Percentiles rank a stretch among this genome's conserved stretches.
These are phyloP conservation scores for Quambalaria eucalypti DNA, from an alignment of 1,284 basidiomycete genomes.

Conservation along the genomic window DNA sequence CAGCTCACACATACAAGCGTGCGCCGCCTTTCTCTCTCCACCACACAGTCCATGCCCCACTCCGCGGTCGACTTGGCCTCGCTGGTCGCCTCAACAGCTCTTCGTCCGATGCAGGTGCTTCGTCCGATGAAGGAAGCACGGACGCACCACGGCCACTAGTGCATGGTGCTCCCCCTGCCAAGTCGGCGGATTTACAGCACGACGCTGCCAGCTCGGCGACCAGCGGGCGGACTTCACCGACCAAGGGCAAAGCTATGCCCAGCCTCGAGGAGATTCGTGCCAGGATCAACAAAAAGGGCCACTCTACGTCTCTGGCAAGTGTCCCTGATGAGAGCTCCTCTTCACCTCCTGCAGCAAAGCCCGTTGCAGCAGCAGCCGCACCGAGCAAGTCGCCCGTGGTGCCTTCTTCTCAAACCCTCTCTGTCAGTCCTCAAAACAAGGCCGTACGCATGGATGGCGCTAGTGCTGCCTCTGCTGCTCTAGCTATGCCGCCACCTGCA, in stretches of 20 bases:
- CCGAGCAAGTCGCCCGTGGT: not conserved
- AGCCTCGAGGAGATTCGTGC: constrained; percentile 40
- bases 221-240: constrained; percentile 10
- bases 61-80: constrained; percentile 14
- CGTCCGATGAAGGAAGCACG: not conserved
- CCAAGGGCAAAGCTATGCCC: constrained; percentile 21
- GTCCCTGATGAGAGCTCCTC: constrained; percentile 5
- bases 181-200: not conserved
- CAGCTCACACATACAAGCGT: too few species aligned
- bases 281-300: constrained; percentile 26
- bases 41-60: not conserved
- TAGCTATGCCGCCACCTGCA: not conserved
- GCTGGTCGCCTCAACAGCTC: constrained; percentile 17
- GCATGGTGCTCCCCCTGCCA: too few species aligned
- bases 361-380: constrained; percentile 7
- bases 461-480: not conserved
- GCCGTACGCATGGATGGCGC: not conserved
- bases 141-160: too few species aligned
- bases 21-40: not conserved
- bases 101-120: not conserved
- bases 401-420: too few species aligned
- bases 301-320: constrained; percentile 5
- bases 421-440: too few species aligned
- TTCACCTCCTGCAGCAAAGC: constrained; percentile 6
- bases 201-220: not conserved